Conservation (phyloP, 2,329 filamentous ascomycete species). For the Calonectria leucothoes region DNA sequence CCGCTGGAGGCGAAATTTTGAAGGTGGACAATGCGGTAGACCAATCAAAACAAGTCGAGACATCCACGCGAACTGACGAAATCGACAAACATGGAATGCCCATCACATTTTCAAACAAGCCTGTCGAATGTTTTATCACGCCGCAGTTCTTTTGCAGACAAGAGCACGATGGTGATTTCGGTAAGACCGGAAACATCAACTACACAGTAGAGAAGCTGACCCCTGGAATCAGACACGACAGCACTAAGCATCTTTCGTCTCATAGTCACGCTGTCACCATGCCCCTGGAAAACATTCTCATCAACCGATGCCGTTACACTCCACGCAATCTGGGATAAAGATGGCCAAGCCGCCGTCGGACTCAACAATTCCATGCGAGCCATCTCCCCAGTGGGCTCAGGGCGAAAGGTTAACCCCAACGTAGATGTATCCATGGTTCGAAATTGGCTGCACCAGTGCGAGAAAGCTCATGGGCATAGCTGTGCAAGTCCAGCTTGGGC, state of each 20-base stretch:
- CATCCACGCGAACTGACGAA: background rate
- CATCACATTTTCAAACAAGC: background rate
- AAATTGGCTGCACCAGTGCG: constrained; percentile 23
- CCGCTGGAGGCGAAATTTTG: background rate
- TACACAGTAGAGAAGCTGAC: background rate
- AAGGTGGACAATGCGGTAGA: background rate
- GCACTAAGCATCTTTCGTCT: background rate
- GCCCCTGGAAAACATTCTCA: background rate
- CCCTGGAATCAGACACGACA: background rate
- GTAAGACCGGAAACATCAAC: background rate
- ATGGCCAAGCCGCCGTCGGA: background rate
- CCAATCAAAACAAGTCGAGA: background rate
- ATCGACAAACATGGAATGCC: constrained; percentile 15
- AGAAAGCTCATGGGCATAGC: background rate
- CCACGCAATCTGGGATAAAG: constrained; percentile 8
- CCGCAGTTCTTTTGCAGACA: background rate
- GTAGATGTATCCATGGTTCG: background rate
- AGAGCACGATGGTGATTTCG: background rate
- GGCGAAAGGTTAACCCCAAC: background rate
- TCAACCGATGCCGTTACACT: background rate
- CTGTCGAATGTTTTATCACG: constrained; percentile 6
- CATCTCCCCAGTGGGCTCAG: background rate
- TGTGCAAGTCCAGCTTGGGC: constrained; percentile 17
- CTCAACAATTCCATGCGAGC: background rate
- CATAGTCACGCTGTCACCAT: background rate